Evolutionary conservation across 75 land plant species (phyloP).

Genomic region (Cryptomeria japonica): DNA sequence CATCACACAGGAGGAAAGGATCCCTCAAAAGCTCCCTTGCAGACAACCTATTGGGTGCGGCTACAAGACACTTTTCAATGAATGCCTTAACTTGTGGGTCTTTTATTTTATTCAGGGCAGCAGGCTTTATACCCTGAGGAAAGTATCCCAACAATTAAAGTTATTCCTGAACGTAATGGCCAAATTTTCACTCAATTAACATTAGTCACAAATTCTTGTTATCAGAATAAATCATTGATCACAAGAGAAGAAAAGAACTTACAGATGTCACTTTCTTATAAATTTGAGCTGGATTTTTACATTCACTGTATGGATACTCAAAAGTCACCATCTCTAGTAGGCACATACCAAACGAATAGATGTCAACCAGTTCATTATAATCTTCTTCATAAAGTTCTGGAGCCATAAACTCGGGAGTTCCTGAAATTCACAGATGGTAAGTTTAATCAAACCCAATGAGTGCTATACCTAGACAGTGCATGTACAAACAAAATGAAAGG

Average conservation of each 20-base stretch:
- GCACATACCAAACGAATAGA: constrained; percentile 87
- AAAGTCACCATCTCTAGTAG: constrained; percentile 78
- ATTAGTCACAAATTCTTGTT: not conserved
- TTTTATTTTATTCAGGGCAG: constrained; percentile 65
- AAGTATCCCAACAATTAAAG: not conserved
- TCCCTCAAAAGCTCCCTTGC: constrained; percentile 84
- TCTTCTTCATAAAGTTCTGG: constrained; percentile 85
- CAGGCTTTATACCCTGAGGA: constrained; percentile 84
- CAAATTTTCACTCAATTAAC: not conserved
- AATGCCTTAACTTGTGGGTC: constrained; percentile 64
- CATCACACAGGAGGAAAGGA: constrained; percentile 62
- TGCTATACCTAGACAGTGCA: not conserved
- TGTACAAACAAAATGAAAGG: constrained; percentile 3
- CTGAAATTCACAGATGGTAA: constrained; percentile 18
- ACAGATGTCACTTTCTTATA: constrained; percentile 73
- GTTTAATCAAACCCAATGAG: constrained; percentile 3
- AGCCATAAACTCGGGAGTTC: constrained; percentile 89
- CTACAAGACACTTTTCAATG: constrained; percentile 81
- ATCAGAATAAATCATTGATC: not conserved
- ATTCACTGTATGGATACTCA: constrained; percentile 82
- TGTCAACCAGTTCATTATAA: constrained; percentile 73
- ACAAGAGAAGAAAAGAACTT: constrained; percentile 24
- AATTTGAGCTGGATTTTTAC: constrained; percentile 77
- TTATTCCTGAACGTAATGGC: constrained; percentile 3
- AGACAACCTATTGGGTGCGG: constrained; percentile 63